Conservation (phyloP, 1,284 basidiomycete species). For the Moniliella sp. region DNA sequence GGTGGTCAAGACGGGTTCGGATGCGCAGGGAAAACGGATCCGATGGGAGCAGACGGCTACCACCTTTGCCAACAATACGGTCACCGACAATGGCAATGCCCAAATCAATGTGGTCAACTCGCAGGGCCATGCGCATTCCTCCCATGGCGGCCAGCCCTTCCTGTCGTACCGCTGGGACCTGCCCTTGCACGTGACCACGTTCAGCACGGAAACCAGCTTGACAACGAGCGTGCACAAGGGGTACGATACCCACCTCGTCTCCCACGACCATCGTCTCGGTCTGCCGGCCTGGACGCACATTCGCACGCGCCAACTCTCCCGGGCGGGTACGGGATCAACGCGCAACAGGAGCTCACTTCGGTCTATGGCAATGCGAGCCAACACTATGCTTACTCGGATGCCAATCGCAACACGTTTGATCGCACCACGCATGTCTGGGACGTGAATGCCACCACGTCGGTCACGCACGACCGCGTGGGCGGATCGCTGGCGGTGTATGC, state of each 20-base stretch:
- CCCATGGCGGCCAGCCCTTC: background rate
- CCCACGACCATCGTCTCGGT: background rate
- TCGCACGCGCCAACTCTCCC: background rate
- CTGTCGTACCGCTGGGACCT: background rate
- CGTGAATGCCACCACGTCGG: background rate
- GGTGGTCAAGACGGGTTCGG: background rate
- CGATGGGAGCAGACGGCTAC: background rate
- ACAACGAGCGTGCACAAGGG: background rate
- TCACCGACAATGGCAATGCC: background rate
- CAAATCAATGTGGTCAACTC: background rate
- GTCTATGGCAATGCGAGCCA: background rate
- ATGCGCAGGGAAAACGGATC: too few species aligned
- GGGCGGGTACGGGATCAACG: background rate
- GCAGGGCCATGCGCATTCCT: background rate
- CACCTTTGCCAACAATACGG: too few species aligned
- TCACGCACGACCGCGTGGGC: background rate
- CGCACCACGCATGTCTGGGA: constrained; percentile 1
- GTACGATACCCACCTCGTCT: background rate
- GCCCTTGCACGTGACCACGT: background rate
- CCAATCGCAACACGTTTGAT: constrained; percentile 2
- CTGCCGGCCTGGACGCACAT: constrained; percentile 1
- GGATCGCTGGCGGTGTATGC: background rate
- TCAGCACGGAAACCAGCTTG: background rate
- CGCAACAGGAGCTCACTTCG: background rate
- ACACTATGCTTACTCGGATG: constrained; percentile 1